These are phyloP conservation scores for Meredithiella fracta DNA, from an alignment of 2,329 filamentous ascomycete species.

Conservation along the genomic window DNA sequence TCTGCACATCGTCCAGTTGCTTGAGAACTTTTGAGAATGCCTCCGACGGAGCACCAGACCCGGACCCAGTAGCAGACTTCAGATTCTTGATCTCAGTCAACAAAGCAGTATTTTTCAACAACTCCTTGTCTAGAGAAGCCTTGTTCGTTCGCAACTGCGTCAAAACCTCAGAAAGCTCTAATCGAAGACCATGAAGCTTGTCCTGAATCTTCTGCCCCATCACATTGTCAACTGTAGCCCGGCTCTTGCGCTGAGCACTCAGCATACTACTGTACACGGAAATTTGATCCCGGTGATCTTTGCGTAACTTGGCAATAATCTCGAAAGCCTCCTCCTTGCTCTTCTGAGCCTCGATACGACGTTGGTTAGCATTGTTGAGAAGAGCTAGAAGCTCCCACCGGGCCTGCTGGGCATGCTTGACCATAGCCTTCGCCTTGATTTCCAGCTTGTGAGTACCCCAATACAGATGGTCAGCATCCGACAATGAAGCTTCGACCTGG, in stretches of 20 bases:
- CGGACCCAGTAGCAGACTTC: not conserved
- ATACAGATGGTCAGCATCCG: too few species aligned
- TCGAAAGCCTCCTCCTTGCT: not conserved
- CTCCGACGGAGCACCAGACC: not conserved
- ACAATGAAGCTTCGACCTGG: too few species aligned
- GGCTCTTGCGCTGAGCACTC: not conserved
- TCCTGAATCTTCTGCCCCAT: not conserved
- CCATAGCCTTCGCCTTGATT: not conserved
- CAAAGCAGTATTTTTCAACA: not conserved
- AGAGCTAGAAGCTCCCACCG: not conserved
- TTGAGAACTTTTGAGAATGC: not conserved
- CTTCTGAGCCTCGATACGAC: not conserved
- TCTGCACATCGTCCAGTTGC: not conserved
- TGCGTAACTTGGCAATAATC: not conserved
- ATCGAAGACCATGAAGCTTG: not conserved
- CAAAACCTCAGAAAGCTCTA: not conserved
- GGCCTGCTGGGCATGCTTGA: not conserved
- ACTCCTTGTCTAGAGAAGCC: not conserved
- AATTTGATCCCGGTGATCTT: not conserved
- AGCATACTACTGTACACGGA: not conserved
- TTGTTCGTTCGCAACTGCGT: not conserved
- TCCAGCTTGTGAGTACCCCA: too few species aligned
- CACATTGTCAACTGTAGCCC: not conserved
- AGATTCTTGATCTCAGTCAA: not conserved
- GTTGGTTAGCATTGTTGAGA: not conserved